phyloP scores from a whole-genome alignment of 2,329 filamentous ascomycete genomes.

The Aspergillus quadricinctus region DNA sequence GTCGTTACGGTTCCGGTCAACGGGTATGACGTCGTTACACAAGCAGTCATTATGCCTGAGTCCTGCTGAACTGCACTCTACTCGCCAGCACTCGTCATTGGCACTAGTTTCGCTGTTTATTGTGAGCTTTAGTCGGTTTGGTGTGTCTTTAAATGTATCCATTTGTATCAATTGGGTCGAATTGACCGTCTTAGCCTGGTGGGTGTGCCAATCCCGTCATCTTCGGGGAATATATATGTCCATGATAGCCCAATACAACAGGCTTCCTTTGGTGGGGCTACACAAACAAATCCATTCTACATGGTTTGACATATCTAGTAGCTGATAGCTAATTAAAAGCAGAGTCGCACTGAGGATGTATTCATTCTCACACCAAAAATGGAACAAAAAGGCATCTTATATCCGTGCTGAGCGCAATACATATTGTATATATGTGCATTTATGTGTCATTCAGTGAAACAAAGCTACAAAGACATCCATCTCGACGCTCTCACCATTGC shows the following conservation, averaged over 20 bases:
- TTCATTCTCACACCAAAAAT: too few species aligned
- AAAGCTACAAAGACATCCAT: too few species aligned
- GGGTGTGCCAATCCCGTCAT: background rate
- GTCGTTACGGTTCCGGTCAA: slow-evolving; percentile 9
- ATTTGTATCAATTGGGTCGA: background rate
- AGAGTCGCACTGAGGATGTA: too few species aligned
- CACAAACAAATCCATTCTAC: background rate
- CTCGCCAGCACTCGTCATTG: background rate
- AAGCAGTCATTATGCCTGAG: background rate
- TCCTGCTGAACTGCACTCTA: background rate
- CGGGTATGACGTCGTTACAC: slow-evolving; percentile 26
- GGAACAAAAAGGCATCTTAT: too few species aligned
- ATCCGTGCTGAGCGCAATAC: too few species aligned
- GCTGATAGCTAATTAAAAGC: background rate
- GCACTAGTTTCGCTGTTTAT: background rate
- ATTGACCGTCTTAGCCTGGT: background rate
- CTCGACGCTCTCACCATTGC: too few species aligned
- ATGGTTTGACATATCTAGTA: background rate
- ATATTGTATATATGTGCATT: too few species aligned
- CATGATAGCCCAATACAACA: background rate
- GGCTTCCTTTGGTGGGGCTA: too few species aligned
- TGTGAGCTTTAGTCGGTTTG: background rate
- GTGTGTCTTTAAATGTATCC: background rate
- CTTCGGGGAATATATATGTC: background rate
- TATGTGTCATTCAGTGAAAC: too few species aligned